A percentile compares a stretch with the other conserved stretches of the same genome.
These are phyloP conservation scores for Funneliformis mosseae DNA, from an alignment of 192 early-diverging fungal genomes.

Conservation along the genomic window DNA sequence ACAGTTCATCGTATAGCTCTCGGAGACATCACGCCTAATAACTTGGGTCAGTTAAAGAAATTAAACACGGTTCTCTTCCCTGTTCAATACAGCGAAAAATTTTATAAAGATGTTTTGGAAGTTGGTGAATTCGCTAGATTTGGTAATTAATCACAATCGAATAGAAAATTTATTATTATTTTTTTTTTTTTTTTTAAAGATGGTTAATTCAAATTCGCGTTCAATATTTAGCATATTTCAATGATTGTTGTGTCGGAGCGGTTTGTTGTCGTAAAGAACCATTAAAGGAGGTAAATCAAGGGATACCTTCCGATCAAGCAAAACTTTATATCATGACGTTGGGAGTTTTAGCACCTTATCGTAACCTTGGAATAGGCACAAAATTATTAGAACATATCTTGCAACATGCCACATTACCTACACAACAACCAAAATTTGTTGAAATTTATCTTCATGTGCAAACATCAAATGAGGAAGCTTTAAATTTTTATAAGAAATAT, in stretches of 20 bases:
- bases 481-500: conserved; percentile 80
- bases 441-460: conserved; percentile 86
- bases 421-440: conserved; percentile 45
- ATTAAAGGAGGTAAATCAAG: conserved; percentile 33
- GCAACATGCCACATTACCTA: conserved; percentile 47
- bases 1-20: conserved; percentile 46
- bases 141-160: conserved; percentile 41
- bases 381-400: conserved; percentile 61
- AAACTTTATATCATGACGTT: conserved; percentile 92
- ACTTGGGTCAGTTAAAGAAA: conserved; percentile 66
- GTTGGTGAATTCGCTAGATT: conserved; percentile 72
- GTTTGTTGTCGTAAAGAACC: conserved; percentile 81
- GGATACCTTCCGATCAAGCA: conserved; percentile 35
- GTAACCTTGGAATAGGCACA: conserved; percentile 78
- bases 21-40: conserved; percentile 61
- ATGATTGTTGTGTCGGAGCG: conserved; percentile 74
- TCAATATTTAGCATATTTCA: conserved; percentile 58
- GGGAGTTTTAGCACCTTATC: conserved; percentile 83
- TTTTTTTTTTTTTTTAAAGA: no score
- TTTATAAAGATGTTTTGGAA: conserved; percentile 74
- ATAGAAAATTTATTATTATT: conserved; percentile 9
- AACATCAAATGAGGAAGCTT: conserved; percentile 74
- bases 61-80: conserved; percentile 86
- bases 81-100: conserved; percentile 77
- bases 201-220: not conserved